Base-by-base conservation (phyloP, 768 basidiomycete genomes). In the Tulasnella calospora region DNA sequence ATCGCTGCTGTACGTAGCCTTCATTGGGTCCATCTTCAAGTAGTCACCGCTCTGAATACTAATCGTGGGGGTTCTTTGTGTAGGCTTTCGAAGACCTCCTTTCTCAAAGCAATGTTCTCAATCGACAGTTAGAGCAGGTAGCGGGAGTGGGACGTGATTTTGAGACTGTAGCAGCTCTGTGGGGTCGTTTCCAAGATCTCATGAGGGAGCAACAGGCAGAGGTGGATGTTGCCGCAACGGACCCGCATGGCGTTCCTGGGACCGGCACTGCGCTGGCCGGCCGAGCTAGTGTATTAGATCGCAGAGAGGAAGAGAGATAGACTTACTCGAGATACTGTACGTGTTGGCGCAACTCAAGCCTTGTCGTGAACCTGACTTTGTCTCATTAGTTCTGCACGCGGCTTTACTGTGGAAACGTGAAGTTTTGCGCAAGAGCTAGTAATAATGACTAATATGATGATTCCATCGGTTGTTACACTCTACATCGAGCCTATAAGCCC, bases 111-210 rank as follows among this genome's bases (percentile, higher is more conserved):
- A 98, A 98, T 82, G 89, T 89, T 36, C 85, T 96, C 30, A 97
- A 97, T 83, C 90, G 95, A 80, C 96, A 95, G 82, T 88, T 97
- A 23, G 96, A 98, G 84, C 95, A 98, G 83, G 94, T 96, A 2
- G 86, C 92, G 35, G 94, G 94, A 13, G 96, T 97, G 90, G 95
- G 96, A 7, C 91, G 90, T 78, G 96, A 96, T 86, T 96, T 97
- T 83, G 90, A 92, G 73, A 95, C 92, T 2, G 94, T 96, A 57
- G 94, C 95, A 3, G 87, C 89, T 2, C 86, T 98, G 72, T 96
- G 95, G 94, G 88, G 90, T 79, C 89, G 88, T 81, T 95, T 94
- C 81, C 91, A 94, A 81, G 86, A 91, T 78, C 86, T 95, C 80
- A 94, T 94, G 92, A 88, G 88, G 35, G 86, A 81, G 47, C 81